Evolutionary conservation across 306 rosid species (phyloP).

Genomic region (Delonix regia): DNA sequence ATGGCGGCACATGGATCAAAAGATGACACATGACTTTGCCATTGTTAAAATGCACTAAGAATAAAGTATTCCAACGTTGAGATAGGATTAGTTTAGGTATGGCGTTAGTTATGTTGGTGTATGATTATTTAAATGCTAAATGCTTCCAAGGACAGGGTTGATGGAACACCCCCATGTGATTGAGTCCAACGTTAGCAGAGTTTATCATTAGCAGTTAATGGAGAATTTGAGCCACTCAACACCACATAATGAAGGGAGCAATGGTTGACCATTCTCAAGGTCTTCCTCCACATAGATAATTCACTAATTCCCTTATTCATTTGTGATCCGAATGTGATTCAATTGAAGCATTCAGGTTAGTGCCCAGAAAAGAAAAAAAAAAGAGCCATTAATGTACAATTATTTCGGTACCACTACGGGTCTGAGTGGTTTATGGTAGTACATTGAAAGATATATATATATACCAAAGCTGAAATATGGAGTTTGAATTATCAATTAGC

Average conservation of each 20-base stretch:
- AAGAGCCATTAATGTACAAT: not conserved
- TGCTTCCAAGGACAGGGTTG: not conserved
- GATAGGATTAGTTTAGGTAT: conserved; percentile 25
- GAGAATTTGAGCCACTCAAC: conserved; percentile 6
- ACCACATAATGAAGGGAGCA: not conserved
- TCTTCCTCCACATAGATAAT: conserved; percentile 28
- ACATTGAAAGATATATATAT: not conserved
- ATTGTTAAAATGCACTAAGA: not conserved
- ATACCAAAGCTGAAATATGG: not conserved
- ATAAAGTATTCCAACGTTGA: not conserved
- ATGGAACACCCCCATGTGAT: conserved; percentile 18
- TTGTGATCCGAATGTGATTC: not conserved
- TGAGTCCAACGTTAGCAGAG: conserved; percentile 14
- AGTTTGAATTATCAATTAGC: not conserved
- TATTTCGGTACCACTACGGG: not conserved
- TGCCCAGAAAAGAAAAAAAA: not conserved
- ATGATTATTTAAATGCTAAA: not conserved
- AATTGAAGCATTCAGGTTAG: conserved; percentile 1
- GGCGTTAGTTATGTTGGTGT: not conserved
- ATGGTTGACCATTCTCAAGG: conserved; percentile 33
- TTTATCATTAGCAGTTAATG: conserved; percentile 16
- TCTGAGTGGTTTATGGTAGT: not conserved
- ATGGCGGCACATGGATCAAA: conserved; percentile 23
- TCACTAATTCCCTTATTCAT: not conserved
- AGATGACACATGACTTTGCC: not conserved